A percentile compares a stretch with the other conserved stretches of the same genome.
Evolutionary conservation across 441 rosid genomes (phyloP).

Genomic region (Erodium trifolium): DNA sequence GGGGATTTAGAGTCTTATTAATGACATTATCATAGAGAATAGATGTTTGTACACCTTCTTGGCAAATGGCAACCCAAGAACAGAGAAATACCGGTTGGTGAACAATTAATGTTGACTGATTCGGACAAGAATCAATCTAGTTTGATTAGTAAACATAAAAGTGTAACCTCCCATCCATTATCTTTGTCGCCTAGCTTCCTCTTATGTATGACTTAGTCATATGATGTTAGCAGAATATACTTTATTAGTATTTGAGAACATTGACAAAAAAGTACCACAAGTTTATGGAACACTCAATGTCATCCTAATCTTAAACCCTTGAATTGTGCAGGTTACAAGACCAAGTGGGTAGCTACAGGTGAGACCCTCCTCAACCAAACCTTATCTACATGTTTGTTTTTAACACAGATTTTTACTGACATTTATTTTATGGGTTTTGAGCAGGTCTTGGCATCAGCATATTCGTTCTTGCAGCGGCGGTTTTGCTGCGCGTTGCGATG

Average conservation of each 20-base stretch:
- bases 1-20: no score
- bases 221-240: neutral
- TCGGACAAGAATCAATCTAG: neutral
- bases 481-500: slow-evolving; percentile 16
- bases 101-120: neutral
- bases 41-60: no score
- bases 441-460: slow-evolving; percentile 15
- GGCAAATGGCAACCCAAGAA: neutral
- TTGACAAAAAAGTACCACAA: no score
- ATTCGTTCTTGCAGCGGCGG: slow-evolving; percentile 14
- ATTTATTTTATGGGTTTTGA: slow-evolving; percentile 1
- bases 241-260: neutral
- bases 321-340: neutral
- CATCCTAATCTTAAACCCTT: neutral
- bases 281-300: neutral
- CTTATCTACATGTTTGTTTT: neutral
- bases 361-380: neutral
- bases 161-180: neutral
- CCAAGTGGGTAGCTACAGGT: slow-evolving; percentile 7
- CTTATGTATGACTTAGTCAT: neutral
- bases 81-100: neutral
- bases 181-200: slow-evolving; percentile 3
- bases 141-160: neutral
- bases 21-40: no score
- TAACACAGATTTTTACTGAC: neutral